A percentile compares a stretch with the other conserved stretches of the same genome.
phyloP scores from a whole-genome alignment of 768 basidiomycete species.

The Phylloporus scabripes region DNA sequence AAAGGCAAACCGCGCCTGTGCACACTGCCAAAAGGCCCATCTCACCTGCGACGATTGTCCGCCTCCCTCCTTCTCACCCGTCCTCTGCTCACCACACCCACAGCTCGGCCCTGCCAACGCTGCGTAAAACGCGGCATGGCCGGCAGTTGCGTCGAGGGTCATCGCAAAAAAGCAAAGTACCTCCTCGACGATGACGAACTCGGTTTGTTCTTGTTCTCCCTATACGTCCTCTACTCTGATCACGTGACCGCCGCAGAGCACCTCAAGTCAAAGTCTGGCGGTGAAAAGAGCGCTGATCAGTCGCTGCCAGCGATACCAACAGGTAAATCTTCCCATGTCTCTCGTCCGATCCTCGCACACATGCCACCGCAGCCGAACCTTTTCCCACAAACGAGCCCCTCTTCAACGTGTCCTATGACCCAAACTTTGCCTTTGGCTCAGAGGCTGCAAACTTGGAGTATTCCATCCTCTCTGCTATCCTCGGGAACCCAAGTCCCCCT shows the following conservation, averaged over 20 bases:
- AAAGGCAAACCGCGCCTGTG: conserved; percentile 90
- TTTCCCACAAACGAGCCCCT: conserved; percentile 53
- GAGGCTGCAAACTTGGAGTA: conserved; percentile 94
- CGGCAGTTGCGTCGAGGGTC: conserved; percentile 86
- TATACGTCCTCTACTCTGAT: conserved; percentile 13
- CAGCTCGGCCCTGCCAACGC: conserved; percentile 93
- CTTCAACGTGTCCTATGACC: conserved; percentile 56
- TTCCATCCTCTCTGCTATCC: conserved; percentile 86
- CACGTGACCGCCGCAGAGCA: conserved; percentile 35
- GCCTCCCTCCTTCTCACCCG: conserved; percentile 29
- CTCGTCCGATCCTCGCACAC: conserved; percentile 7
- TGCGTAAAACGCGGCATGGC: conserved; percentile 93
- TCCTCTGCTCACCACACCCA: conserved; percentile 12
- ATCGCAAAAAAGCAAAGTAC: conserved; percentile 97
- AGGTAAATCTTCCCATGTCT: conserved; percentile 22
- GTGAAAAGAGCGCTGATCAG: conserved; percentile 29
- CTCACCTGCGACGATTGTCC: conserved; percentile 97
- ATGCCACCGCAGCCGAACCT: conserved; percentile 38
- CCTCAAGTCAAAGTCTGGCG: conserved; percentile 30
- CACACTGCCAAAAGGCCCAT: conserved; percentile 95
- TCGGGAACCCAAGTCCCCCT: conserved; percentile 66
- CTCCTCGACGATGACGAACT: conserved; percentile 91
- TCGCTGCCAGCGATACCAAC: conserved; percentile 24
- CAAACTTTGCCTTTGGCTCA: conserved; percentile 67
- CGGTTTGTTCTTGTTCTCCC: conserved; percentile 41